phyloP scores from a whole-genome alignment of 2,329 filamentous ascomycete genomes.

The Malbranchea zuffiana region DNA sequence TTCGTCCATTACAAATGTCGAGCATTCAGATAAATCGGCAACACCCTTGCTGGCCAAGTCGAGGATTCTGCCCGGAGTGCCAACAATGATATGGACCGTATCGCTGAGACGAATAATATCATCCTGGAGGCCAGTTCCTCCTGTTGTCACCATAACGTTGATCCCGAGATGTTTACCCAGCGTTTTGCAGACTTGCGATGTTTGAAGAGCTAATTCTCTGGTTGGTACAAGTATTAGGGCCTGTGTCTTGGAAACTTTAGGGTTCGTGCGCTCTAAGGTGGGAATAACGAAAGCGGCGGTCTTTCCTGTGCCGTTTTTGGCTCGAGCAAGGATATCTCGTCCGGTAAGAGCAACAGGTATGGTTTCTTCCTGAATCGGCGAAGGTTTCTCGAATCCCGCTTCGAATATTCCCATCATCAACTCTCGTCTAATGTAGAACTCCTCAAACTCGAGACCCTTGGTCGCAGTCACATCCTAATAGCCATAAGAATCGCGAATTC shows the following conservation, averaged over 20 bases:
- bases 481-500: constrained; percentile 12
- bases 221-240: constrained; percentile 93
- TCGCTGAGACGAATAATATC: constrained; percentile 94
- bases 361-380: constrained; percentile 97
- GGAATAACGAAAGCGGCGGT: constrained; percentile 97
- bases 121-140: constrained; percentile 86
- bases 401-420: constrained; percentile 99
- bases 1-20: constrained; percentile 99
- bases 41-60: constrained; percentile 95
- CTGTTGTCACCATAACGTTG: constrained; percentile 99
- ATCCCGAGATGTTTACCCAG: constrained; percentile 92
- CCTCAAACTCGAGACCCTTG: constrained; percentile 94
- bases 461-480: constrained; percentile 89
- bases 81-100: constrained; percentile 92
- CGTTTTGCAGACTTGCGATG: constrained; percentile 97
- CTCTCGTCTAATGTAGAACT: constrained; percentile 89
- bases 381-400: constrained; percentile 96
- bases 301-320: constrained; percentile 98
- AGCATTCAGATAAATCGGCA: constrained; percentile 88
- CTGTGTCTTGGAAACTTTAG: constrained; percentile 92
- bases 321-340: constrained; percentile 86
- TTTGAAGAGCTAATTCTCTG: constrained; percentile 92
- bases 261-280: constrained; percentile 88
- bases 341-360: constrained; percentile 94
- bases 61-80: constrained; percentile 89